Evolutionary conservation across 768 basidiomycete species (phyloP).

Genomic region (Macrolepiota dolichaula): DNA sequence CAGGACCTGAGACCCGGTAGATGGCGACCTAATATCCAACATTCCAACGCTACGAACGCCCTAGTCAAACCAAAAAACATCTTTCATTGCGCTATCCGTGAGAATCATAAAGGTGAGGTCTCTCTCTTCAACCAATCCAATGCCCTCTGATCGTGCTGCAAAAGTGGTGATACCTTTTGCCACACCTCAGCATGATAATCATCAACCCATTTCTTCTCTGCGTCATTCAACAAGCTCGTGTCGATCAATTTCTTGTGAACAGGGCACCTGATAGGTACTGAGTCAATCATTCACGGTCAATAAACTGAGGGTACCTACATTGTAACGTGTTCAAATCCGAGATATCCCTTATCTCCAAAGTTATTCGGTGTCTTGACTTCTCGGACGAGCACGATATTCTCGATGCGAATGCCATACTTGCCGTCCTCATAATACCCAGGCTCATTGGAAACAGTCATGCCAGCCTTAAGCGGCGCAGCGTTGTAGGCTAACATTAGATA

Average conservation of each 20-base stretch:
- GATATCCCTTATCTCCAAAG: slow-evolving; percentile 83
- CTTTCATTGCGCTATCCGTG: not conserved
- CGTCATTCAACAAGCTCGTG: slow-evolving; percentile 47
- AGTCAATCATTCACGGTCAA: not conserved
- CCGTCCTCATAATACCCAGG: slow-evolving; percentile 94
- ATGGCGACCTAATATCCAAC: too few species aligned
- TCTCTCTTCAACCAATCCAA: slow-evolving; percentile 63
- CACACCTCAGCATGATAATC: slow-evolving; percentile 75
- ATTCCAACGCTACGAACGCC: too few species aligned
- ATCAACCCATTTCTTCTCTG: slow-evolving; percentile 81
- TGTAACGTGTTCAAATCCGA: slow-evolving; percentile 84
- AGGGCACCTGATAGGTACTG: slow-evolving; percentile 59
- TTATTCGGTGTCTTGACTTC: slow-evolving; percentile 67
- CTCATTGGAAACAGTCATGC: slow-evolving; percentile 93
- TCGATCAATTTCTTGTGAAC: slow-evolving; percentile 86
- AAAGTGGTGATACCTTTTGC: slow-evolving; percentile 68
- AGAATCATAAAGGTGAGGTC: slow-evolving; percentile 37
- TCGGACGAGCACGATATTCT: slow-evolving; percentile 81
- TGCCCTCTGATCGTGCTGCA: slow-evolving; percentile 59
- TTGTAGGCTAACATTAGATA: slow-evolving; percentile 55
- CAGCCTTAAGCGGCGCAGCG: slow-evolving; percentile 65
- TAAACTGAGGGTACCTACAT: slow-evolving; percentile 49
- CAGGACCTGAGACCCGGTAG: too few species aligned
- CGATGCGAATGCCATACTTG: slow-evolving; percentile 87
- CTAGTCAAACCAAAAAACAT: not conserved